Base-by-base conservation (phyloP, 805 yeast genomes). In the Priceomyces haplophilus region DNA sequence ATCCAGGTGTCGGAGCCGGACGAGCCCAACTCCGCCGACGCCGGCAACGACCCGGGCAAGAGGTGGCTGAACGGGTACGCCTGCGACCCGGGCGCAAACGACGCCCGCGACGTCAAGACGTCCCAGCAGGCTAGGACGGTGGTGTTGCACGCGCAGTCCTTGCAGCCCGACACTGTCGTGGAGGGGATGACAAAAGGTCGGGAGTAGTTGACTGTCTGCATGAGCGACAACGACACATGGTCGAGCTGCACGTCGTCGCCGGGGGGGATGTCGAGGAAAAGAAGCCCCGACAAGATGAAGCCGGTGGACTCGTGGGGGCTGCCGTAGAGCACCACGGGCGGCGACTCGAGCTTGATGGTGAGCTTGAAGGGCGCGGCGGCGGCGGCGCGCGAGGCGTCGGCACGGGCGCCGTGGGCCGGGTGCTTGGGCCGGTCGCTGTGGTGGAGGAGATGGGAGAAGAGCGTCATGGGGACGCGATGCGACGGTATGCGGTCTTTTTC, bases 61-160 rank as follows among this genome's bases (percentile, higher is more conserved):
- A 93, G 67, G 59, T 88, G 89, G 16, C 95, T 84, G 58, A 93
- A 91, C 1, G 99, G 99, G 60, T 87, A 93, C 1, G 86, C 88
- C 55, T 93, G 96, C 13, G 75, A 69, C 1, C 91, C 93, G 4
- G 69, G 62, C 6, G 82, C 69, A 48, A 88, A 78, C n/a, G 75
- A 69, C 1, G 80, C 72, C 0, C 79, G 69, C 23, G 73, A 71
- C 3, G 78, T 67, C 43, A 93, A 72, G 8, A 93, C 84, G 52
- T 88, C 88, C 99, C 99, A 93, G 41, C 82, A 69, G 21, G 96
- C 95, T 51, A 93, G 68, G 29, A 80, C 84, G 11, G 79, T 80
- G 3, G 64, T 63, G 38, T 76, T 74, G 1, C 61, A 63, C 16
- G 69, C 64, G 62, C 97, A 88, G 32, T 77, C 72, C 16, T 68